Evolutionary conservation across 148 eudicot genomes (phyloP).

Genomic region (Vaccinium corymbosum): DNA sequence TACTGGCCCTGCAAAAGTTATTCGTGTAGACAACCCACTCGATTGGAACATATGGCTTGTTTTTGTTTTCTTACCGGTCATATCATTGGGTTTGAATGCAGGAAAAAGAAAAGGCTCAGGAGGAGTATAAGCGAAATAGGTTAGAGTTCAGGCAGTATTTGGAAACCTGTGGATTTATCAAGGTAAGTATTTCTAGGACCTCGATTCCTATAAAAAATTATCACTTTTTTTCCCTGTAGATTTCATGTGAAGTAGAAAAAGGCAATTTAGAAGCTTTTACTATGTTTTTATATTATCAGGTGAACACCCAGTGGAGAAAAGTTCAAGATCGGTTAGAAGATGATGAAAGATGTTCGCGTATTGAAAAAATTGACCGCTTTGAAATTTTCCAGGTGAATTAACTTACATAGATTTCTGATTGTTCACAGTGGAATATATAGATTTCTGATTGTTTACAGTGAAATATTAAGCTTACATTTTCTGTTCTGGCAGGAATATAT

Average conservation of each 20-base stretch:
- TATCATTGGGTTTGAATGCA: conserved; percentile 23
- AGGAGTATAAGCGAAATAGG: conserved; percentile 70
- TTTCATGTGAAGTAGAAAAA: background rate
- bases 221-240: background rate
- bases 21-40: background rate
- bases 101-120: conserved; percentile 93
- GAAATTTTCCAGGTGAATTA: conserved; percentile 70
- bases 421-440: conserved; percentile 4
- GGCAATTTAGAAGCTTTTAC: background rate
- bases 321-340: conserved; percentile 97
- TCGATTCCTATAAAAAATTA: conserved; percentile 1
- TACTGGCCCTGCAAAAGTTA: background rate
- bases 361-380: conserved; percentile 89
- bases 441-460: conserved; percentile 7
- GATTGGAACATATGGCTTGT: background rate
- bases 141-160: conserved; percentile 74
- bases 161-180: conserved; percentile 82
- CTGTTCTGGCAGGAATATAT: conserved; percentile 72
- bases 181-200: conserved; percentile 39
- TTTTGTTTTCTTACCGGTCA: background rate
- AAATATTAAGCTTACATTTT: conserved; percentile 15
- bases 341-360: conserved; percentile 82
- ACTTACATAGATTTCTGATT: background rate
- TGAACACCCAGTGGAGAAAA: conserved; percentile 86
- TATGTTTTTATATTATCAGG: conserved; percentile 36